Evolutionary conservation across 495 filamentous ascomycete genomes (phyloP), one percentile per base, ranked within the genome.

Genomic region (Xylaria venustula): DNA sequence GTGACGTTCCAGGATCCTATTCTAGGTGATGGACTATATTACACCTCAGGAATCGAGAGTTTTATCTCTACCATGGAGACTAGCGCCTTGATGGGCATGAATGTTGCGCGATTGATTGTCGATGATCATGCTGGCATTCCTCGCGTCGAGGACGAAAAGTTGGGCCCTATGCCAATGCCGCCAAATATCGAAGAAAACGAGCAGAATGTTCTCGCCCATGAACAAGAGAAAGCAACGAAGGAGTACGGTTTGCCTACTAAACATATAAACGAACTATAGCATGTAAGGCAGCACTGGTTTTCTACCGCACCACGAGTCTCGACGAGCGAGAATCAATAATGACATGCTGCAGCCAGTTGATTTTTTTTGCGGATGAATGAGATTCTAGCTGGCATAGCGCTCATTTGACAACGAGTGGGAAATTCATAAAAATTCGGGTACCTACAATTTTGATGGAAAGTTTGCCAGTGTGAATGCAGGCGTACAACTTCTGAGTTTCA

Each of bases 21-120:
- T 58, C 71, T 98, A 1, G 88, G 82, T 9, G 64, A 80, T 1
- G 79, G 82, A 0, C 69, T 98, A 12, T 97, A 90, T 83, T 98
- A 98, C 70, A 98, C 94, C 0, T 87, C 89, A 42, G 93, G 90
- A 0, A 96, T 98, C 53, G 94, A 98, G 76, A 88, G 87, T 64
- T 97, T 98, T 67, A 96, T 98, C 60, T 91, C 87, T 14, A 97
- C 94, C 0, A 99, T 99, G 94, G 94, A 99, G 80, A 99, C 95
- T 7, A 98, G 89, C 71, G 87, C 89, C 0, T 71, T 98, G 67
- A 96, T 96, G 93, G 94, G 94, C 0, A 93, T 86, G 82, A 98
- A 98, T 75, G 89, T 98, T 37, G 94, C 94, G 12, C 80, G 81
- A 25, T 75, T 98, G 41, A 82, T 97, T 50, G 79, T 88, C 4